These are phyloP conservation scores for Lantana camara DNA, from an alignment of 257 asterid genomes.

Conservation along the genomic window DNA sequence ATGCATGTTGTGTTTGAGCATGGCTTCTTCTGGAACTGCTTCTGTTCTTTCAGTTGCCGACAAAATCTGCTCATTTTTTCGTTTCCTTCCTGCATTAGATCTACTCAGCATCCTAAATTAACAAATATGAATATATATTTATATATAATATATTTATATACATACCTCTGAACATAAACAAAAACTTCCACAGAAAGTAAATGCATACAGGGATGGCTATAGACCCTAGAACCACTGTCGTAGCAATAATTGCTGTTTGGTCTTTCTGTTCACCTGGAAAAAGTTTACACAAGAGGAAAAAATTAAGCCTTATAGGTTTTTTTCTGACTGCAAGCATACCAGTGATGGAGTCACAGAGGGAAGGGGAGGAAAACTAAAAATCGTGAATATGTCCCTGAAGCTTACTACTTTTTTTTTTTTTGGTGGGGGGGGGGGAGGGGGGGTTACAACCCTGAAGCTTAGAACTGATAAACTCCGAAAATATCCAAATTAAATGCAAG, in stretches of 20 bases:
- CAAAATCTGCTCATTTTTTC: not conserved
- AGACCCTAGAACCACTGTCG: not conserved
- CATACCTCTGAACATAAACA: conserved; percentile 22
- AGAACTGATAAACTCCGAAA: too few species aligned
- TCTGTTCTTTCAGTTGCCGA: not conserved
- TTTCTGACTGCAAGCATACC: not conserved
- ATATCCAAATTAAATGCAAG: too few species aligned
- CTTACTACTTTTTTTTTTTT: too few species aligned
- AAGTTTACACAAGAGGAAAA: not conserved
- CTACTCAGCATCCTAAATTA: not conserved
- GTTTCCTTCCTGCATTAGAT: conserved; percentile 20
- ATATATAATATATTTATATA: too few species aligned
- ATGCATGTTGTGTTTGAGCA: not conserved
- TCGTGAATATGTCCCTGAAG: too few species aligned
- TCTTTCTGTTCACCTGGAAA: conserved; percentile 18
- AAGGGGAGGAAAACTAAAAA: too few species aligned
- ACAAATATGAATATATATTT: not conserved
- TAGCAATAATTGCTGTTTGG: conserved; percentile 12
- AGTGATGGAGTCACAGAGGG: too few species aligned
- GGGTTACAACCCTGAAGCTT: too few species aligned
- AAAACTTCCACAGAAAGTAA: not conserved
- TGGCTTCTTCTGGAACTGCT: not conserved
- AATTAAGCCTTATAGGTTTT: not conserved
- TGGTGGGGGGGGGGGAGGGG: too few species aligned
- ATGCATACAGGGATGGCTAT: not conserved